Conservation (phyloP, 352 stramenopile species). For the Phytophthora agathidicida region DNA sequence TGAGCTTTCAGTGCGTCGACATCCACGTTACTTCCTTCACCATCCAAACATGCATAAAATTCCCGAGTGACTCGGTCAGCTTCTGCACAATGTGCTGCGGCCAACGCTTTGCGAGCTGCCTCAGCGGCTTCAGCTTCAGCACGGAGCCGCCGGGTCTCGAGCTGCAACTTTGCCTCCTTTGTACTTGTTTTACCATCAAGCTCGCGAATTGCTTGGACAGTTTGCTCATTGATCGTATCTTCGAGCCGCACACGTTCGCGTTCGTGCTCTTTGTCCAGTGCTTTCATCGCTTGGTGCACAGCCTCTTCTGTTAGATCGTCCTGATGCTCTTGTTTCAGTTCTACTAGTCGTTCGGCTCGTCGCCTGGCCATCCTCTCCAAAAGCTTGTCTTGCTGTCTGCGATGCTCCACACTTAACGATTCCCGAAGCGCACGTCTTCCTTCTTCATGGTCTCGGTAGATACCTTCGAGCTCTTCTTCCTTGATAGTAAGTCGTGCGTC, state of each 20-base stretch:
- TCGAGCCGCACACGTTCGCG: slow-evolving; percentile 30
- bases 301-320: slow-evolving; percentile 8
- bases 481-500: slow-evolving; percentile 7
- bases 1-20: slow-evolving; percentile 14
- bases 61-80: slow-evolving; percentile 31
- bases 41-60: slow-evolving; percentile 24
- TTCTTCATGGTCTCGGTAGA: slow-evolving; percentile 31
- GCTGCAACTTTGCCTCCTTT: slow-evolving; percentile 14
- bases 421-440: slow-evolving; percentile 19
- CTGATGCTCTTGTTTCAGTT: slow-evolving; percentile 17
- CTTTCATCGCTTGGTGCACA: slow-evolving; percentile 3
- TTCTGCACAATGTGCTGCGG: slow-evolving; percentile 32
- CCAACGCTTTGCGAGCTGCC: slow-evolving; percentile 32
- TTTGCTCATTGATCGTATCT: slow-evolving; percentile 23
- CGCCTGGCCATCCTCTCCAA: slow-evolving; percentile 30
- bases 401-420: slow-evolving; percentile 33
- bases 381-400: slow-evolving; percentile 46
- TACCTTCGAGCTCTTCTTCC: slow-evolving; percentile 23
- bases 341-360: slow-evolving; percentile 12
- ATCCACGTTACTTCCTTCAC: slow-evolving; percentile 24
- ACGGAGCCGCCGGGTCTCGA: slow-evolving; percentile 15
- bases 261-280: slow-evolving; percentile 27
- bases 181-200: slow-evolving; percentile 24
- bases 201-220: slow-evolving; percentile 19
- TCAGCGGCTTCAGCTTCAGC: slow-evolving; percentile 29